Evolutionary conservation across 805 yeast species (phyloP).

Genomic region (Scheffersomyces coipomensis): DNA sequence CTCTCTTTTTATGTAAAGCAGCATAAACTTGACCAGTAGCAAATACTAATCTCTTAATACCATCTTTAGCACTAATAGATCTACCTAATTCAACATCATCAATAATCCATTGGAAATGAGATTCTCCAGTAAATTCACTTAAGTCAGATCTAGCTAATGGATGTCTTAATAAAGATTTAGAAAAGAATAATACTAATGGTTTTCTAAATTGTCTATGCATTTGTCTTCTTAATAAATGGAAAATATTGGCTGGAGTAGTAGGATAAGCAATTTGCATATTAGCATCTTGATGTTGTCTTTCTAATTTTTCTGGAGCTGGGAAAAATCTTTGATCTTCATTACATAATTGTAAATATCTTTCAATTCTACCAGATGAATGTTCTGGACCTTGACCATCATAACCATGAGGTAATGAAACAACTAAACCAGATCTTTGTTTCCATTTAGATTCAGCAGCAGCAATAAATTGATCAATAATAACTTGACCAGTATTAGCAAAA

Average conservation of each 20-base stretch:
- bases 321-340: conserved; percentile 93
- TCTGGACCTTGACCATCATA: conserved; percentile 99
- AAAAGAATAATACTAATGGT: conserved; percentile 83
- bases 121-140: conserved; percentile 84
- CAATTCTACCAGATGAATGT: conserved; percentile 97
- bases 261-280: conserved; percentile 98
- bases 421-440: conserved; percentile 98
- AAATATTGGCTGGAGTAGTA: conserved; percentile 93
- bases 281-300: conserved; percentile 98
- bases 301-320: conserved; percentile 87
- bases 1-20: conserved; percentile 87
- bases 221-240: conserved; percentile 97
- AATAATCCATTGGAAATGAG: conserved; percentile 93
- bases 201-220: conserved; percentile 99
- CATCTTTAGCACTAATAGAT: conserved; percentile 71
- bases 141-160: conserved; percentile 91
- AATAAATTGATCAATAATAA: conserved; percentile 92
- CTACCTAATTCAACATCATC: conserved; percentile 88
- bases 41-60: conserved; percentile 81
- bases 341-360: conserved; percentile 92
- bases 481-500: conserved; percentile 99
- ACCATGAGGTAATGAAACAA: conserved; percentile 96
- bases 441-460: conserved; percentile 97
- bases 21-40: conserved; percentile 95
- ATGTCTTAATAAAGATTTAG: conserved; percentile 92